phyloP scores from a whole-genome alignment of 2,329 filamentous ascomycete species.

The Hirsutella minnesotensis region DNA sequence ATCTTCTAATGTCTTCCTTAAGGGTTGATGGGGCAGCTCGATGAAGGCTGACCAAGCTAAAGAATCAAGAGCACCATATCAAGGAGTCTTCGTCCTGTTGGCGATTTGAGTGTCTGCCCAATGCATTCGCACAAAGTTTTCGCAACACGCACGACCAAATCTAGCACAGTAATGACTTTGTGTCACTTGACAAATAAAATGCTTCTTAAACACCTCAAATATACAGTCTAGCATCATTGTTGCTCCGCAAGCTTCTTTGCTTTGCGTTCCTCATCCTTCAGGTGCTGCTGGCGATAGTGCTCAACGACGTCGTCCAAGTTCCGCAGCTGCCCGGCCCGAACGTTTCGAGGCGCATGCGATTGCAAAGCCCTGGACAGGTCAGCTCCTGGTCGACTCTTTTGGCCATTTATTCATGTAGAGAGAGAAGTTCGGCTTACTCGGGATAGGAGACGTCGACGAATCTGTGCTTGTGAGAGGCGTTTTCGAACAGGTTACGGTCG shows the following conservation, averaged over 20 bases:
- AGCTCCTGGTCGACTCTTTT: not conserved
- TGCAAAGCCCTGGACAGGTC: constrained; percentile 30
- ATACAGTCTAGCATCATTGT: constrained; percentile 19
- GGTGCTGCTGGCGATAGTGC: constrained; percentile 43
- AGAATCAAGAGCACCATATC: too few relatives aligned
- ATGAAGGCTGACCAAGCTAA: too few relatives aligned
- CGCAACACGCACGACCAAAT: too few relatives aligned
- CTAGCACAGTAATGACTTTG: too few relatives aligned
- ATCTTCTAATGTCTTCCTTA: too few relatives aligned
- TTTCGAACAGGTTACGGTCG: constrained; percentile 43
- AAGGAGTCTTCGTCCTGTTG: too few relatives aligned
- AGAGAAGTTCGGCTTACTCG: constrained; percentile 35
- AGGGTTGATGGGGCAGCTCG: too few relatives aligned
- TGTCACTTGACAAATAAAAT: too few relatives aligned
- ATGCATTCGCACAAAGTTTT: too few relatives aligned
- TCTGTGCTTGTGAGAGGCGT: constrained; percentile 28
- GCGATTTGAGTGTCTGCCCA: too few relatives aligned
- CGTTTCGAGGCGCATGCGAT: constrained; percentile 37
- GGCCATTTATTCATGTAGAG: not conserved
- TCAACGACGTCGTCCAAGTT: constrained; percentile 45
- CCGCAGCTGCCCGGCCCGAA: constrained; percentile 41
- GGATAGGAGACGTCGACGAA: constrained; percentile 42
- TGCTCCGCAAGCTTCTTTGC: constrained; percentile 30
- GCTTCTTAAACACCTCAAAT: not conserved
- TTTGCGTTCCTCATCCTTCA: constrained; percentile 44